Evolutionary conservation across 805 yeast genomes (phyloP).

Genomic region (Candida ponderosae): DNA sequence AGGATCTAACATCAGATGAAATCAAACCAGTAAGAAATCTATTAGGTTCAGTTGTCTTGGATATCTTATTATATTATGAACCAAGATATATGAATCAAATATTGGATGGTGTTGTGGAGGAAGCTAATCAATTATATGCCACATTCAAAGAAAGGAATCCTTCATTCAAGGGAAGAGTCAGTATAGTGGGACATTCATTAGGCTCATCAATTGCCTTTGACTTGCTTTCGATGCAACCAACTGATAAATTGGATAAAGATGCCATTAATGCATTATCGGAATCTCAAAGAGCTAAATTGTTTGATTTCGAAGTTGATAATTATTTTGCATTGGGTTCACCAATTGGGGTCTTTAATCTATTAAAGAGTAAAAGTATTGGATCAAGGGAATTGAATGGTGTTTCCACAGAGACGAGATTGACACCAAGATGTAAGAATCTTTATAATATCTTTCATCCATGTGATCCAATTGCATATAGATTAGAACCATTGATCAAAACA

Average conservation of each 20-base stretch:
- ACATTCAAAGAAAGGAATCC: slow-evolving; percentile 60
- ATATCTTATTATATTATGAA: slow-evolving; percentile 73
- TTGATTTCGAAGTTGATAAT: slow-evolving; percentile 67
- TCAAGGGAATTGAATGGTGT: slow-evolving; percentile 23
- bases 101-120: slow-evolving; percentile 47
- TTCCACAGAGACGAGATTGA: slow-evolving; percentile 6
- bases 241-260: slow-evolving; percentile 18
- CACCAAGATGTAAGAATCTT: slow-evolving; percentile 54
- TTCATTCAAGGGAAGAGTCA: slow-evolving; percentile 69
- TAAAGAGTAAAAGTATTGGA: slow-evolving; percentile 55
- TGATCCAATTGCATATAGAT: slow-evolving; percentile 85
- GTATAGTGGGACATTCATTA: slow-evolving; percentile 83
- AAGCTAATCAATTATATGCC: slow-evolving; percentile 56
- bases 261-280: slow-evolving; percentile 18
- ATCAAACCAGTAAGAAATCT: slow-evolving; percentile 69
- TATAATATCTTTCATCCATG: slow-evolving; percentile 86
- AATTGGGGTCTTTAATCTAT: slow-evolving; percentile 73
- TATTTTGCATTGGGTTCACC: slow-evolving; percentile 87
- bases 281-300: slow-evolving; percentile 21
- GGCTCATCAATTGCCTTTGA: slow-evolving; percentile 86
- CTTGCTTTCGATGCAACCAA: slow-evolving; percentile 43
- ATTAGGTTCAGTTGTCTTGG: slow-evolving; percentile 82
- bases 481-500: slow-evolving; percentile 71
- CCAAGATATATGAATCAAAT: slow-evolving; percentile 59
- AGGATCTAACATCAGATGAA: slow-evolving; percentile 71